These are phyloP conservation scores for Rutstroemia sp. DNA, from an alignment of 2,329 filamentous ascomycete genomes.

Conservation along the genomic window DNA sequence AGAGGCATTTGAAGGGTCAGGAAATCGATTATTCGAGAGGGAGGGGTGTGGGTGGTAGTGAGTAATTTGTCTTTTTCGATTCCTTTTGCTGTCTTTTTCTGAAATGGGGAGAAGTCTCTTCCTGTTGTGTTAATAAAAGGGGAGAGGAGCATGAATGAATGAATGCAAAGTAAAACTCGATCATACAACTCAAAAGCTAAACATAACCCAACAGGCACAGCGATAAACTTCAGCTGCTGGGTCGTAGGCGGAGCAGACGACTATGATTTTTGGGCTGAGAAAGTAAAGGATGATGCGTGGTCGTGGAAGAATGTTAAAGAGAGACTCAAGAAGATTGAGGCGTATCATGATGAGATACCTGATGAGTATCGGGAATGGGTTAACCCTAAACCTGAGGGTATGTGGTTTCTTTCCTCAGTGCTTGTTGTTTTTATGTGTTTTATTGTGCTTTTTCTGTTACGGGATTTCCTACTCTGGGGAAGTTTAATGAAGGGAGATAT, in stretches of 20 bases:
- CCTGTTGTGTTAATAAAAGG: no score
- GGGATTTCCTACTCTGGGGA: no score
- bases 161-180: no score
- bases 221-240: slow-evolving; percentile 39
- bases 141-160: no score
- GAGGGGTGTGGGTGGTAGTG: slow-evolving; percentile 32
- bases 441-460: no score
- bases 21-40: slow-evolving; percentile 30
- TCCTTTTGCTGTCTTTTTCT: no score
- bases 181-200: no score
- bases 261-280: slow-evolving; percentile 52
- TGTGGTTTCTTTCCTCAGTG: neutral
- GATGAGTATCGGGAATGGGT: slow-evolving; percentile 38
- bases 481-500: no score
- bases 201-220: slow-evolving; percentile 14
- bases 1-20: slow-evolving; percentile 21
- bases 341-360: slow-evolving; percentile 38
- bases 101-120: no score
- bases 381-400: slow-evolving; percentile 32
- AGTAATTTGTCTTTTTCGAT: neutral
- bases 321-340: slow-evolving; percentile 46
- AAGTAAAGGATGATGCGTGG: slow-evolving; percentile 48
- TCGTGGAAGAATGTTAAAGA: slow-evolving; percentile 45
- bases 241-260: slow-evolving; percentile 50
- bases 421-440: no score